A percentile compares a stretch with the other conserved stretches of the same genome.
These are phyloP conservation scores for Setomelanomma holmii DNA, from an alignment of 2,329 filamentous ascomycete species.

Conservation along the genomic window DNA sequence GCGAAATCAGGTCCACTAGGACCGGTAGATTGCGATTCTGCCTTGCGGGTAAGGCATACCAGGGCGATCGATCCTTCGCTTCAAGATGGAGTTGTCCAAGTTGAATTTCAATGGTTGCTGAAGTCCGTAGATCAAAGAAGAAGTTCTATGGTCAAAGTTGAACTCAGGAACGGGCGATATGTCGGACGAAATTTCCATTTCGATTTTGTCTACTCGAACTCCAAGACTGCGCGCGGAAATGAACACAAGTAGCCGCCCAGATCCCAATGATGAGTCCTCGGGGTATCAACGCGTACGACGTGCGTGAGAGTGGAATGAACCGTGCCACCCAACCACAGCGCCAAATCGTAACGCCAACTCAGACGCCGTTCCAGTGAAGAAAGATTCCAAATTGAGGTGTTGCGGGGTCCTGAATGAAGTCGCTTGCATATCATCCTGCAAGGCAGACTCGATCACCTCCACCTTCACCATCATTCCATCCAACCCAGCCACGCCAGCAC, in stretches of 20 bases:
- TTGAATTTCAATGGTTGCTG: too few relatives aligned
- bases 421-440: background rate
- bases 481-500: background rate
- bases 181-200: background rate
- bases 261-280: background rate
- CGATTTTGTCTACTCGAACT: background rate
- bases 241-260: background rate
- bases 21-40: conserved; percentile 3
- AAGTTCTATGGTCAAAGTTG: background rate
- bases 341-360: background rate
- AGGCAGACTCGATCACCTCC: conserved; percentile 1
- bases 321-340: background rate
- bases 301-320: background rate
- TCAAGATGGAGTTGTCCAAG: too few relatives aligned
- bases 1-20: background rate
- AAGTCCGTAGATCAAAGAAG: background rate
- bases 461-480: too few relatives aligned
- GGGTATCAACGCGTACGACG: conserved; percentile 3
- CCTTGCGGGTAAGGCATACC: conserved; percentile 5
- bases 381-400: background rate
- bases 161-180: background rate
- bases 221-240: background rate
- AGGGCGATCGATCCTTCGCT: background rate
- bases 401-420: too few relatives aligned
- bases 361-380: background rate